Evolutionary conservation across 2,329 filamentous ascomycete genomes (phyloP), one percentile per base, ranked within the genome.

Genomic region (Pseudogymnoascus sp.): DNA sequence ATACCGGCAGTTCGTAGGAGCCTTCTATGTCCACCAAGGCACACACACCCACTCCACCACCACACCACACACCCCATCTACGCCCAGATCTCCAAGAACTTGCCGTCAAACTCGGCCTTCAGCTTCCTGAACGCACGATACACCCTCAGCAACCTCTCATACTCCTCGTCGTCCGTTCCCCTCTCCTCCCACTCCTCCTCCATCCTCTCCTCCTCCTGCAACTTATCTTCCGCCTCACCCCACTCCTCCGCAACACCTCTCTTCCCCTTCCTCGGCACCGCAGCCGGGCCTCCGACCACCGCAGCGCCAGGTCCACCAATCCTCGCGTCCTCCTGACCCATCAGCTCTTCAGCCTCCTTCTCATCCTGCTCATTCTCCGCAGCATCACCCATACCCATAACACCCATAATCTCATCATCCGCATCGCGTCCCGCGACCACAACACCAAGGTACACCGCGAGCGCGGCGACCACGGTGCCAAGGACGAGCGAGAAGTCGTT

Each of bases 401-500:
- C 68, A 45, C 77, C 72, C 2, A 74, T 71, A 16, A 71, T 72
- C 14, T 71, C 71, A 39, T 60, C 58, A 35, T 77, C 74, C 0
- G 75, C 74, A 55, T 83, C 80, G 6, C 81, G 74, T 72, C 81
- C 78, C 61, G 80, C 79, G 60, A 78, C 74, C 35, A 78, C 78
- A 7, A 81, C 74, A 19, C 81, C 80, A 65, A 86, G 76, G 67
- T 86, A 82, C 65, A 81, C 82, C 5, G 78, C 78, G 1, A 90
- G 72, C 58, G 82, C 85, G 0, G 86, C 86, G 35, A 89, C 82
- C 66, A 94, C 90, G 8, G 90, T 90, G 0, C 88, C 87, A 0
- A 90, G 77, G 0, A 87, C 72, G 19, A 83, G 77, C 12, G 82
- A 85, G 71, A 86, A 86, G 69, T 88, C 82, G 64, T 91, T 90